Percentiles rank a stretch among this genome's conserved stretches.
phyloP scores from a whole-genome alignment of 139 green algal genomes.

The Tetradesmus obliquus region DNA sequence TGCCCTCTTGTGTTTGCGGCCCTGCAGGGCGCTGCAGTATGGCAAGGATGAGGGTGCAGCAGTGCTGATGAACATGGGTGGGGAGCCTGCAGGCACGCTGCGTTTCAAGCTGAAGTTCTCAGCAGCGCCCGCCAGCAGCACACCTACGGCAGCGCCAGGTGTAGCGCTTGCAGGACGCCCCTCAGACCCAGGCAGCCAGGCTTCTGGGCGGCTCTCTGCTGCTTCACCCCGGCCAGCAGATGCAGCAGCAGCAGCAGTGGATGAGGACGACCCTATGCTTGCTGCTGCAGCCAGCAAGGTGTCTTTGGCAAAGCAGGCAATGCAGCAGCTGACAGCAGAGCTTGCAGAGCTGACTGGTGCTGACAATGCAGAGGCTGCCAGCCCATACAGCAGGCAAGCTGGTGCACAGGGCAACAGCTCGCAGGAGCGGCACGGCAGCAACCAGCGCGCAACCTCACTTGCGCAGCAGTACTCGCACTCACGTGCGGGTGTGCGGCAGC shows the following conservation, averaged over 20 bases:
- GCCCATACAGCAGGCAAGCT: background rate
- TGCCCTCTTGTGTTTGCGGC: background rate
- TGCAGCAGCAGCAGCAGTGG: constrained; percentile 9
- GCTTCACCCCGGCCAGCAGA: background rate
- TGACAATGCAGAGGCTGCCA: background rate
- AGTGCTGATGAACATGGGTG: constrained; percentile 26
- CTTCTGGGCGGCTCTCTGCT: background rate
- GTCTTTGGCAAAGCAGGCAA: constrained; percentile 37
- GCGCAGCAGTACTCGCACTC: background rate
- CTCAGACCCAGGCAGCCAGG: constrained; percentile 10
- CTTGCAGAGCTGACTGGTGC: constrained; percentile 40
- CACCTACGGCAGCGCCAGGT: background rate
- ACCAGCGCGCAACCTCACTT: background rate
- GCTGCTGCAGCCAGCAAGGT: constrained; percentile 30
- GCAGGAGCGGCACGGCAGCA: background rate
- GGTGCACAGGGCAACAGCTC: background rate
- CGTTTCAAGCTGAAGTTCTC: constrained; percentile 44
- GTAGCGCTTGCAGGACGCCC: background rate
- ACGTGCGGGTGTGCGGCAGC: background rate
- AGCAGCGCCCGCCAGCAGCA: constrained; percentile 1
- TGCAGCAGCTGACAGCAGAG: constrained; percentile 48
- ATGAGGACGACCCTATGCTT: constrained; percentile 36
- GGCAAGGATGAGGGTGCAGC: constrained; percentile 41
- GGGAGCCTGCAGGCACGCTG: constrained; percentile 3
- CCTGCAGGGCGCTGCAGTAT: constrained; percentile 20